Evolutionary conservation across 495 filamentous ascomycete genomes (phyloP), one percentile per base, ranked within the genome.

Genomic region (Pyrenula massariospora): DNA sequence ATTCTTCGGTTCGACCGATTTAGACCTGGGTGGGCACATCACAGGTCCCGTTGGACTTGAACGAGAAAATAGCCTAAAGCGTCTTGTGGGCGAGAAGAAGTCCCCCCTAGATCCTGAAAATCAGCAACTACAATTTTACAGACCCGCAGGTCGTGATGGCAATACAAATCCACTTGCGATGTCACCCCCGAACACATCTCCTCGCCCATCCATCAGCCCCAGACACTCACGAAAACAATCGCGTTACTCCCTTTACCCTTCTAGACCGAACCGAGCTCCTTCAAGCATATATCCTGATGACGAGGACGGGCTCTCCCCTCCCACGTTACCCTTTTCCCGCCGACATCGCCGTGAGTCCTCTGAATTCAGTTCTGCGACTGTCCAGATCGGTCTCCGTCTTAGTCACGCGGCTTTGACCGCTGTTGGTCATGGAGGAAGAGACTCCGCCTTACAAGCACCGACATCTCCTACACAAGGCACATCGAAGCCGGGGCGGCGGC

Each of bases 301-400:
- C 36, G n/a, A 54, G 11, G 50, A 60, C 1, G 19, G 24, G 10
- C 42, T 60, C 20, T 11, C 57, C 12, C 53, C 58, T 24, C 62
- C 66, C 20, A 48, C 50, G 31, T 57, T 55, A 19, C n/a, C 48
- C 12, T 57, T 57, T 15, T 24, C 53, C 5, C 25, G 24, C 10
- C 22, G 59, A 10, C 69, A 71, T 49, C 57, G 57, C 10, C 61
- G 69, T 19, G 63, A 72, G 53, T 65, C 63, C 2, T 72, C 68
- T 22, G 60, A 66, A 12, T 59, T 60, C 23, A 70, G 59, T 24
- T 63, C 59, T 24, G 67, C 69, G 1, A 73, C 70, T 2, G 69
- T 73, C 3, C 70, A 71, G 54, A 73, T 73, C 50, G 70, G 70
- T 10, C 52, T 71, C 23, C 63, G 70, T 47, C 58, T 73, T 1